Conservation (phyloP, 2,329 filamentous ascomycete genomes). For the Ophiostoma sp. region DNA sequence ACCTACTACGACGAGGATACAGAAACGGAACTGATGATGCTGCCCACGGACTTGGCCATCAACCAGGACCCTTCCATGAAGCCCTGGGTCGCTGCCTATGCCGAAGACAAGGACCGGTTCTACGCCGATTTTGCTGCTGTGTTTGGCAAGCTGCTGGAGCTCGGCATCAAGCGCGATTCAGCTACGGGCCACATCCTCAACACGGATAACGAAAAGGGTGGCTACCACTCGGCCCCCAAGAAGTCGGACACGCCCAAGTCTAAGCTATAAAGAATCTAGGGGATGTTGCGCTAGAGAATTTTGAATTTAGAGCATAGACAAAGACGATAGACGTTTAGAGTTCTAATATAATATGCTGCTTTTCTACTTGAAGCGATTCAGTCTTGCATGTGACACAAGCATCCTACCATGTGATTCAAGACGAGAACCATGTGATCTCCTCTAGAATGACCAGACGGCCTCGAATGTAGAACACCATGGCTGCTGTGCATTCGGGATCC, state of each 20-base stretch:
- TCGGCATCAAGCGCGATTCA: slow-evolving; percentile 59
- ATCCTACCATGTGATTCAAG: no score
- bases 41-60: slow-evolving; percentile 83
- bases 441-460: no score
- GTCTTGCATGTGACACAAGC: background rate
- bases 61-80: slow-evolving; percentile 83
- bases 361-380: background rate
- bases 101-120: slow-evolving; percentile 83
- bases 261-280: background rate
- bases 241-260: slow-evolving; percentile 15
- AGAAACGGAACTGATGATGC: slow-evolving; percentile 92
- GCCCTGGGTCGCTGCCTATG: slow-evolving; percentile 75
- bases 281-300: no score
- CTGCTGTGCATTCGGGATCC: no score
- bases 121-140: slow-evolving; percentile 86
- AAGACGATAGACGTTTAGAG: background rate
- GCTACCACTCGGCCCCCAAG: slow-evolving; percentile 11
- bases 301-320: background rate
- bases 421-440: no score
- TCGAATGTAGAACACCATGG: no score
- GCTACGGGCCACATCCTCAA: slow-evolving; percentile 1
- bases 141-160: slow-evolving; percentile 78
- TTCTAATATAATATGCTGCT: background rate
- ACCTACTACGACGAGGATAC: slow-evolving; percentile 60
- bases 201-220: slow-evolving; percentile 13